Percentiles rank a stretch among this genome's conserved stretches.
Evolutionary conservation across 768 basidiomycete genomes (phyloP).

Genomic region (Dentipellis sp.): DNA sequence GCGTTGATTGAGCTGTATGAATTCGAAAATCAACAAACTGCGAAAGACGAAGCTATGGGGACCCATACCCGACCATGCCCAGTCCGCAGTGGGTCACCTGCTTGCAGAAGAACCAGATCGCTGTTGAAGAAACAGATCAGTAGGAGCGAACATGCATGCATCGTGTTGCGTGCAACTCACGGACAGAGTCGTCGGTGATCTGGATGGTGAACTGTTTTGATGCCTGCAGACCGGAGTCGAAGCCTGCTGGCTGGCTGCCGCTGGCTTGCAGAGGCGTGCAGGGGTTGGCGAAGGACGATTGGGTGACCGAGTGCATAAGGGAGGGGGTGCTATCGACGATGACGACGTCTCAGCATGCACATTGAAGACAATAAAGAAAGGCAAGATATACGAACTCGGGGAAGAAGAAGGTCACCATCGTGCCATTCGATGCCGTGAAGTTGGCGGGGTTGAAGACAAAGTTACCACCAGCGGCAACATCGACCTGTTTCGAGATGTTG

Average conservation of each 20-base stretch:
- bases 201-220: conserved; percentile 35
- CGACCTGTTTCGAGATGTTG: conserved; percentile 23
- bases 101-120: conserved; percentile 53
- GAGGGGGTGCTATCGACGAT: not conserved
- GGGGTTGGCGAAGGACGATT: conserved; percentile 20
- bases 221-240: conserved; percentile 42
- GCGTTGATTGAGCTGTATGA: conserved; percentile 33
- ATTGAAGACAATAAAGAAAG: no score
- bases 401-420: conserved; percentile 46
- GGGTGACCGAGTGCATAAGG: conserved; percentile 23
- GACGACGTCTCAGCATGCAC: not conserved
- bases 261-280: conserved; percentile 18
- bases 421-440: conserved; percentile 38
- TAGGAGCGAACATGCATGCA: not conserved
- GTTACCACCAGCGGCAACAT: conserved; percentile 30
- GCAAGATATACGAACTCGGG: conserved; percentile 25
- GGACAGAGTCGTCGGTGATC: conserved; percentile 36
- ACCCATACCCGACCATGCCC: conserved; percentile 38
- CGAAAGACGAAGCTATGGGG: not conserved
- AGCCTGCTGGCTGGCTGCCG: conserved; percentile 25
- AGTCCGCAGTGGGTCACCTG: conserved; percentile 35
- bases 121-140: conserved; percentile 18
- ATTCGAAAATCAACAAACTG: not conserved
- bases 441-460: conserved; percentile 37
- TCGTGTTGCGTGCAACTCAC: conserved; percentile 22